Base-by-base conservation (phyloP, 2,329 filamentous ascomycete species). In the Exophiala alcalophila region DNA sequence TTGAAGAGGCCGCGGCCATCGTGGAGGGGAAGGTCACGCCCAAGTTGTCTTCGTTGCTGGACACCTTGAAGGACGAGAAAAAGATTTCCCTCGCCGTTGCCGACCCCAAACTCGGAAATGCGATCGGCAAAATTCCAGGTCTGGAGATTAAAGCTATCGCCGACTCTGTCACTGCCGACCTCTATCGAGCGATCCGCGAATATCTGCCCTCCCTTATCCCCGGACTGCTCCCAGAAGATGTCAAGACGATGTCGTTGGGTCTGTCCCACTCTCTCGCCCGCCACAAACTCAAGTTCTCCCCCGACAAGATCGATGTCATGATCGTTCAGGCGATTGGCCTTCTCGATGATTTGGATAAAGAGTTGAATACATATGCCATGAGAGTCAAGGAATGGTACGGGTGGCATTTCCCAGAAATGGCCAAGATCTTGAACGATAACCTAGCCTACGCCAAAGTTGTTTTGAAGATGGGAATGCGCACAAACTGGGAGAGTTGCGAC, bases 361-460 rank as follows among this genome's bases (percentile, higher is more conserved):
- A 98, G 70, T 76, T 98, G 53, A 98, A 98, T 74, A 92, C 87
- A 58, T 97, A 96, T 64, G 91, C 92, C 54, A 98, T 98, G 92
- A 80, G 92, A 66, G 89, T 96, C 50, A 97, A 97, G 81, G 92
- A 98, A 69, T 98, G 92, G 92, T 98, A 98, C 65, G 92, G 92
- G 61, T 98, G 92, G 92, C 92, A 97, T 70, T 98, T 97, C 74
- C 92, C 92, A 27, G 92, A 98, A 73, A 82, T 98, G 77, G 90
- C 87, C 62, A 91, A 90, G 71, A 95, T 97, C 62, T 77, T 96
- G 57, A 94, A 94, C 67, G 92, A 98, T 76, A 98, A 98, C 70
- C 73, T 95, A 51, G 90, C 90, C 54, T 98, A 95, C 65, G 83
- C 90, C 47, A 84, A 83, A 56, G 83, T 98, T 45, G 88, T 98